Conservation (phyloP, 1,284 basidiomycete species). For the Acaromyces ingoldii region DNA sequence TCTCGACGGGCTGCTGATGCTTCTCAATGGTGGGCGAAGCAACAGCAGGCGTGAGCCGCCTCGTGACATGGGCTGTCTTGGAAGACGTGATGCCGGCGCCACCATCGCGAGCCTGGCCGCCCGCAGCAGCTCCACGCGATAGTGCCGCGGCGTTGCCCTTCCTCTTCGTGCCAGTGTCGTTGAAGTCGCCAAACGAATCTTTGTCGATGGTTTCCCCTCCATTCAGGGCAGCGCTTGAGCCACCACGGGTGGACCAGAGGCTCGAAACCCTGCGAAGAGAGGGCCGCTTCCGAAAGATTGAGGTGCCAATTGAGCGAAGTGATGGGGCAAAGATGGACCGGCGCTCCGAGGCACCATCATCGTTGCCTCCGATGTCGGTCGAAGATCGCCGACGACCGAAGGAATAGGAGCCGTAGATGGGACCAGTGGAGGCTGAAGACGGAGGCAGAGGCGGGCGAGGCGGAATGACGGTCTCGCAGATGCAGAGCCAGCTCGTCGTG, state of each 20-base stretch:
- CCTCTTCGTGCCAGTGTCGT: too few relatives aligned
- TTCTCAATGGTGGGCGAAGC: too few relatives aligned
- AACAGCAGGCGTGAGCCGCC: too few relatives aligned
- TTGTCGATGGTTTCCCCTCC: too few relatives aligned
- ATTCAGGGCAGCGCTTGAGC: too few relatives aligned
- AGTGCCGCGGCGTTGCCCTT: too few relatives aligned
- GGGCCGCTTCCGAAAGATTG: not conserved
- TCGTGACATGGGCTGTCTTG: too few relatives aligned
- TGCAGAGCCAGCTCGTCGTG: slow-evolving; percentile 5
- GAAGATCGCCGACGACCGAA: not conserved
- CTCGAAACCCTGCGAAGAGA: not conserved
- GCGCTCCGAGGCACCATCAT: slow-evolving; percentile 4
- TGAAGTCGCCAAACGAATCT: too few relatives aligned
- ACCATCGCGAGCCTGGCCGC: too few relatives aligned
- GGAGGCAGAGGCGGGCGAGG: not conserved
- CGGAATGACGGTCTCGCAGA: slow-evolving; percentile 5
- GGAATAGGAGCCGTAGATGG: not conserved
- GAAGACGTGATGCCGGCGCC: too few relatives aligned
- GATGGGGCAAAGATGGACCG: slow-evolving; percentile 12
- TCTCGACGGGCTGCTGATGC: too few relatives aligned
- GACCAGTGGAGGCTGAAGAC: not conserved
- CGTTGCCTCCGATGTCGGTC: not conserved
- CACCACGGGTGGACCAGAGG: not conserved
- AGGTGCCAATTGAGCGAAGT: not conserved
- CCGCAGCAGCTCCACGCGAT: too few relatives aligned